Percentiles rank a stretch among this genome's conserved stretches.
Conservation (phyloP, 2,329 filamentous ascomycete species). For the Aspergillus fischeri region DNA sequence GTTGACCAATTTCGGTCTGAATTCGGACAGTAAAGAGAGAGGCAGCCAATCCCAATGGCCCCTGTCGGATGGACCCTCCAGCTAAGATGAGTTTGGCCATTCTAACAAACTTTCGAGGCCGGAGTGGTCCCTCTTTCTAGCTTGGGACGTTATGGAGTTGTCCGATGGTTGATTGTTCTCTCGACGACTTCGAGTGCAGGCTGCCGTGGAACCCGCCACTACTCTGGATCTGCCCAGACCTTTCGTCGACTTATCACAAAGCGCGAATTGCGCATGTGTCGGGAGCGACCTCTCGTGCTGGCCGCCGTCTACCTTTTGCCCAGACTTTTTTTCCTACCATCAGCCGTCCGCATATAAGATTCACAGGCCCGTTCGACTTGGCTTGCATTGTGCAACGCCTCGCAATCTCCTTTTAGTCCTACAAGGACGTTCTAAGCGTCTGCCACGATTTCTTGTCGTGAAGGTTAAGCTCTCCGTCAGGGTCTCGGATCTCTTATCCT, state of each 20-base stretch:
- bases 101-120: neutral
- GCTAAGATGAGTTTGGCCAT: neutral
- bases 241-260: constrained; percentile 18
- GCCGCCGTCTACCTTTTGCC: constrained; percentile 10
- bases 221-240: constrained; percentile 11
- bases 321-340: constrained; percentile 12
- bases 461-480: constrained; percentile 9
- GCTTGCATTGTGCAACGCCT: constrained; percentile 19
- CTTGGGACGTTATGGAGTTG: constrained; percentile 5
- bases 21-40: neutral
- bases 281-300: constrained; percentile 13
- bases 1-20: neutral
- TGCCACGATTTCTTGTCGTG: constrained; percentile 9
- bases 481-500: constrained; percentile 7
- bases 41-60: neutral
- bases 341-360: constrained; percentile 15
- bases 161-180: constrained; percentile 1
- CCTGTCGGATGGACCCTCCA: neutral
- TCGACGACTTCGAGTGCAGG: constrained; percentile 2
- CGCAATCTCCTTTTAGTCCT: constrained; percentile 5
- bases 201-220: constrained; percentile 10
- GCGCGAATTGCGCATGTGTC: constrained; percentile 17
- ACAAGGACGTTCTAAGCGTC: constrained; percentile 6
- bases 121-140: constrained; percentile 2
- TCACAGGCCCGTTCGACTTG: constrained; percentile 16